Evolutionary conservation across 192 early-diverging fungal genomes (phyloP), one percentile per base, ranked within the genome.

Genomic region (Entomortierella beljakovae): DNA sequence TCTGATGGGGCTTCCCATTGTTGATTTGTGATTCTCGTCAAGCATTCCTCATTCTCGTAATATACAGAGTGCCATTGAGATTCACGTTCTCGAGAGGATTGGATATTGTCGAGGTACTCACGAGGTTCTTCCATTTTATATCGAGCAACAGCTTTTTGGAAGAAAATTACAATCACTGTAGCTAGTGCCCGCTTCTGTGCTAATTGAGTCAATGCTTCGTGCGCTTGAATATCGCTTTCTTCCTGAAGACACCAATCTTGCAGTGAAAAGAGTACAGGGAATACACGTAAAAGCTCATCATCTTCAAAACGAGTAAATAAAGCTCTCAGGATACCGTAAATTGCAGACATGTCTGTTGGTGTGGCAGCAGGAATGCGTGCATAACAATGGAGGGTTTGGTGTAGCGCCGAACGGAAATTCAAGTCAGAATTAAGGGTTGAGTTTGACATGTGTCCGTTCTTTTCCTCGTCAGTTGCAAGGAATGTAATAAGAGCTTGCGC

Each of bases 401-500:
- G 75, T 4, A 57, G 43, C 13, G 67, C 61, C 15, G 75, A 49
- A 4, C 75, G 53, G 51, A 79, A 79, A 37, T 79, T 65, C 26
- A 79, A 54, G 25, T 79, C 75, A 18, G 68, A 40, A 0, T 66
- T 55, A 16, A 65, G 20, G 5, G 67, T 61, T 18, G 62, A 43
- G 11, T 49, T 57, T 6, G 48, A 20, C 34, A 23, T 7, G 0
- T 55, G 7, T 10, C 55, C 43, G 0, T 65, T 57, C 10, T 31
- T 46, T 16, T 81, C 70, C 25, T 86, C 67, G 29, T 82, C 73
- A 6, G 71, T 56, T 2, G 77, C 68, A 22, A 88, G 62, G 70
- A 85, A 86, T n/a, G 64, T 74, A 10, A 80, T 52, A n/a, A 88
- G 52, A 0, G 82, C 70, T 5, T 72, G 53, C 9, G 83, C 80